Base-by-base conservation (phyloP, 225 moss, liverwort and hornwort genomes). In the Marchantia paleacea region DNA sequence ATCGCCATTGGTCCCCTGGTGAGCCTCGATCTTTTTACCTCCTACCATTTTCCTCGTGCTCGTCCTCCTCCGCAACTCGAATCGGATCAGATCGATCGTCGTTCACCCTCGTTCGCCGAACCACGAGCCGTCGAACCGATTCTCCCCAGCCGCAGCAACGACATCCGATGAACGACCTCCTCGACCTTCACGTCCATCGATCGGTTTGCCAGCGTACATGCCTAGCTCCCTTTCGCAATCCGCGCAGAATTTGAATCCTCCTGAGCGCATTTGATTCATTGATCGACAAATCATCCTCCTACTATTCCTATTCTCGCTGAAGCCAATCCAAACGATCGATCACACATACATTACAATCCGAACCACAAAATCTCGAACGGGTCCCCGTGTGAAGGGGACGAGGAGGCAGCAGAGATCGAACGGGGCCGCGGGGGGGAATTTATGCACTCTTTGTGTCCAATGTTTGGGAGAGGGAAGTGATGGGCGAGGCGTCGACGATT, bases 1-100 rank as follows among this genome's bases (percentile, higher is more conserved):
- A 75, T 87, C 85, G n/a, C 79, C 73, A 70, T 55, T 77, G 15
- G 64, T 51, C 52, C 24, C 0, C 24, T n/a, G 28, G 55, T 67
- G 83, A 22, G 70, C 71, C 58, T 74, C 78, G 30, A 57, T 76
- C 47, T 22, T 76, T 52, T 24, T n/a, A 25, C n/a, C 24, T 48
- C 4, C 24, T 26, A 26, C 72, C 72, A 73, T 73, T 51, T 12
- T 73, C 48, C 12, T 48, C 7, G 52, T 51, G 11, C 3, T 51
- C 10, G 16, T 70, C 19, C 48, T 70, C 70, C 51, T 73, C 69
- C 19, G 16, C 39, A 39, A 39, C 39, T 39, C 39, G 0, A 31
- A 68, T 13, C 30, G 8, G 11, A 30, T 69, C 28, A 13, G 4
- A 7, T 19, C 47, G 12, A 39, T 28, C 11, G 29, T 18, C 62